Base-by-base conservation (phyloP, 1,284 basidiomycete genomes). In the Peniophora sp. region DNA sequence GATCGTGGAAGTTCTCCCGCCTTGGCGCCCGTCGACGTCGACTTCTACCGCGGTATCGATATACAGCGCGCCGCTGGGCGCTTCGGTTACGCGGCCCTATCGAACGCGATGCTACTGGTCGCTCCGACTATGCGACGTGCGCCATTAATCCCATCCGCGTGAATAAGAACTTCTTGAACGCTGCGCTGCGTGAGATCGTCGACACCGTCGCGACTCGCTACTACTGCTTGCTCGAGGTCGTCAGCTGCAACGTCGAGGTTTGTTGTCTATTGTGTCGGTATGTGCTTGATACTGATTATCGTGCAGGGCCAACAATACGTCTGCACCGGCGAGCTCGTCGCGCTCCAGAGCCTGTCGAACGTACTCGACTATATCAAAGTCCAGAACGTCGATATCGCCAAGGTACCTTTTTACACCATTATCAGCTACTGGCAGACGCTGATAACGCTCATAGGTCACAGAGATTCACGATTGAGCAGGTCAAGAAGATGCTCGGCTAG, bases 51-150 rank as follows among this genome's bases (percentile, higher is more conserved):
- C n/a, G 39, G 39, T n/a, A 41, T 41, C 39, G n/a, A 5, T n/a
- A 41, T 22, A 16, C 39, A 41, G 39, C 39, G 39, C 16, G 39
- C 39, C n/a, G 39, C 20, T 5, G 39, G n/a, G n/a, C n/a, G n/a
- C n/a, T n/a, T n/a, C n/a, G n/a, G n/a, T n/a, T n/a, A n/a, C n/a
- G n/a, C n/a, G n/a, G n/a, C n/a, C n/a, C n/a, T n/a, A n/a, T n/a
- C n/a, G n/a, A n/a, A 12, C 27, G 27, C 27, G 27, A 32, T 32
- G 39, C n/a, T 41, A 77, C 90, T 53, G 95, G 95, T 64, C 83
- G 96, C 49, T 95, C 92, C 32, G 93, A 96, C 68, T 99, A 98
- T 63, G 95, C 93, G 17, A 98, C 99, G 97, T 95, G 94, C 69
- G 96, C 96, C 16, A 90, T 97, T 63, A 98, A 98, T 69, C 97